phyloP scores from a whole-genome alignment of 805 yeast species.

The Pichia cabralensis region DNA sequence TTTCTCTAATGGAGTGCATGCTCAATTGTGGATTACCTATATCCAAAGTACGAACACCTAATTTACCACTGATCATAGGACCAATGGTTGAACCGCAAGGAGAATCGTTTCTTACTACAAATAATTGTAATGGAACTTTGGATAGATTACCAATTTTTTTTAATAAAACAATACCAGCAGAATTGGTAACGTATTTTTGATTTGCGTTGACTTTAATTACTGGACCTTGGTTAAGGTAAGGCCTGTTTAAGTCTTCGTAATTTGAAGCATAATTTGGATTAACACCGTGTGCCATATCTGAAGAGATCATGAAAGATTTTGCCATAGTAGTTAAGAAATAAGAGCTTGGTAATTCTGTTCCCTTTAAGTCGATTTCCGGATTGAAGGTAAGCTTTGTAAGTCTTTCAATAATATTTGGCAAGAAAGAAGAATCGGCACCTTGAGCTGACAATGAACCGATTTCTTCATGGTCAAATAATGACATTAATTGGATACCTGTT shows the following conservation, averaged over 20 bases:
- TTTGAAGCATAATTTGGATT: conserved; percentile 81
- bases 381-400: conserved; percentile 40
- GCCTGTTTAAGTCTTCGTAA: conserved; percentile 73
- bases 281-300: conserved; percentile 96
- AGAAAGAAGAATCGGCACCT: conserved; percentile 90
- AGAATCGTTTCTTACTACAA: conserved; percentile 88
- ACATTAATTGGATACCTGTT: conserved; percentile 57
- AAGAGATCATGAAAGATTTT: conserved; percentile 78
- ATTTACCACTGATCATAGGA: conserved; percentile 78
- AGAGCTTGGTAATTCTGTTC: conserved; percentile 25
- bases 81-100: conserved; percentile 97
- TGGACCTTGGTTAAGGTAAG: conserved; percentile 80
- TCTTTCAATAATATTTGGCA: conserved; percentile 70
- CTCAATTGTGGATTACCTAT: conserved; percentile 86
- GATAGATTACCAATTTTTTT: conserved; percentile 60
- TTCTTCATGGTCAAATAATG: conserved; percentile 94
- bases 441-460: conserved; percentile 90
- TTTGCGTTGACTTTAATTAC: conserved; percentile 90
- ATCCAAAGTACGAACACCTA: conserved; percentile 83
- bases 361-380: conserved; percentile 26
- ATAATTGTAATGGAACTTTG: conserved; percentile 76
- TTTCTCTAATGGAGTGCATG: conserved; percentile 92
- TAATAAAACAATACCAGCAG: conserved; percentile 75
- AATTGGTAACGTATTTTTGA: conserved; percentile 90
- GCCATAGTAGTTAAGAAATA: conserved; percentile 48